A percentile compares a stretch with the other conserved stretches of the same genome.
Conservation (phyloP, 805 yeast genomes). For the Candida ulmi region DNA sequence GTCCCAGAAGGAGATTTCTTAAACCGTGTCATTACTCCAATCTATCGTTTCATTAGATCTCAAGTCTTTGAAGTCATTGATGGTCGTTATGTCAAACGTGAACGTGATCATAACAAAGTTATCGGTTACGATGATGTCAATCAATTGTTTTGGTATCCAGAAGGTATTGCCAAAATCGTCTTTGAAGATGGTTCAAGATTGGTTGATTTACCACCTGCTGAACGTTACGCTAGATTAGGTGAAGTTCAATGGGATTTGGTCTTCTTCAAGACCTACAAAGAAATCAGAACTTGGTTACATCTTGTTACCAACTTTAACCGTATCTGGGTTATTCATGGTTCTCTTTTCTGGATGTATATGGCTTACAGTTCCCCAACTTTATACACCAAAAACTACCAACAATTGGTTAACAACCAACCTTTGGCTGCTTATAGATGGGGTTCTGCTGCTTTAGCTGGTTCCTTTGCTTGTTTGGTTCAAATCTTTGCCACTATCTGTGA, state of each 20-base stretch:
- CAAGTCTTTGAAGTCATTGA: constrained; percentile 79
- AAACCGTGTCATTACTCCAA: constrained; percentile 88
- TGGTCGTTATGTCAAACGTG: constrained; percentile 80
- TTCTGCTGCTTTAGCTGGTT: constrained; percentile 87
- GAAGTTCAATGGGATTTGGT: constrained; percentile 90
- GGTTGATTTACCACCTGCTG: constrained; percentile 83
- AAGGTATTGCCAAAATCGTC: constrained; percentile 90
- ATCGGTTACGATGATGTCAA: constrained; percentile 97
- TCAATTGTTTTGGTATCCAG: constrained; percentile 99
- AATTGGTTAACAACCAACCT: constrained; percentile 82
- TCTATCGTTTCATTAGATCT: constrained; percentile 72
- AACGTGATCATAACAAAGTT: constrained; percentile 73
- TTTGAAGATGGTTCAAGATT: constrained; percentile 90
- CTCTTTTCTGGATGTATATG: constrained; percentile 90
- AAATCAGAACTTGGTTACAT: constrained; percentile 97
- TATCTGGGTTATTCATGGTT: constrained; percentile 92
- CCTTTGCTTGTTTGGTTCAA: constrained; percentile 77
- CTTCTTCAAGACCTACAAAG: constrained; percentile 93
- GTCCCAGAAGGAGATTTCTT: constrained; percentile 86
- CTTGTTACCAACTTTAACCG: constrained; percentile 92
- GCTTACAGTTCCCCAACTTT: constrained; percentile 90
- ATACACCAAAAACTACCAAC: constrained; percentile 83
- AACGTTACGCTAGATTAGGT: constrained; percentile 84
- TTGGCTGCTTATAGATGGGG: constrained; percentile 90
- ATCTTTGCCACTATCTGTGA: constrained; percentile 84